Evolutionary conservation across 306 rosid genomes (phyloP).

Genomic region (Dryas alaskensis): DNA sequence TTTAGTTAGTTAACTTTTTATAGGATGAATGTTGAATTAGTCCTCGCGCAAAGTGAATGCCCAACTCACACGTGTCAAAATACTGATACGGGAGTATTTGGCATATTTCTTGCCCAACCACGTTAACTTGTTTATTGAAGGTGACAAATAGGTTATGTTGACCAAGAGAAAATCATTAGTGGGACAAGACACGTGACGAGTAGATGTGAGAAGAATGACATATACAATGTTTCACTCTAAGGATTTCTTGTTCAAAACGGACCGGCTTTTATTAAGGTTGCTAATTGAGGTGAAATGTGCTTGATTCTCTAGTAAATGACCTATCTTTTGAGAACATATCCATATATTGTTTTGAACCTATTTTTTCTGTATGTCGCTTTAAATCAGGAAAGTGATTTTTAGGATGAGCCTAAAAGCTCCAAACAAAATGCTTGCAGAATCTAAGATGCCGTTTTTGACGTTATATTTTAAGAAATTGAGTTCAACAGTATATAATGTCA

Average conservation of each 20-base stretch:
- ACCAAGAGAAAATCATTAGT: background rate
- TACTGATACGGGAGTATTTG: background rate
- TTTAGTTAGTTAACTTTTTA: background rate
- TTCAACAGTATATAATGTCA: background rate
- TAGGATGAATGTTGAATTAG: background rate
- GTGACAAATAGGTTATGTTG: background rate
- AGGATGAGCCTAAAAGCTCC: background rate
- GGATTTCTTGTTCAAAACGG: no score
- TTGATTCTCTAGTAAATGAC: no score
- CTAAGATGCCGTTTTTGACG: background rate
- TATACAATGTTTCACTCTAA: no score
- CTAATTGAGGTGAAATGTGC: no score
- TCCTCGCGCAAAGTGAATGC: background rate
- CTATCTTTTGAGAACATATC: background rate
- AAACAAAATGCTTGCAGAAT: background rate
- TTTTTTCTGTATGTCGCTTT: background rate
- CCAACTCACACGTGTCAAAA: constrained; percentile 1
- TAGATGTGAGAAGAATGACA: no score
- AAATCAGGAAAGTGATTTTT: background rate
- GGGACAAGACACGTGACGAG: no score
- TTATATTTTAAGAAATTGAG: background rate
- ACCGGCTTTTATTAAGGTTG: no score
- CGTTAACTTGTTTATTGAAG: background rate
- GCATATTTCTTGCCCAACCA: background rate
- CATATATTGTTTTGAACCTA: background rate